Base-by-base conservation (phyloP, 441 rosid species). In the Erodium texanum region DNA sequence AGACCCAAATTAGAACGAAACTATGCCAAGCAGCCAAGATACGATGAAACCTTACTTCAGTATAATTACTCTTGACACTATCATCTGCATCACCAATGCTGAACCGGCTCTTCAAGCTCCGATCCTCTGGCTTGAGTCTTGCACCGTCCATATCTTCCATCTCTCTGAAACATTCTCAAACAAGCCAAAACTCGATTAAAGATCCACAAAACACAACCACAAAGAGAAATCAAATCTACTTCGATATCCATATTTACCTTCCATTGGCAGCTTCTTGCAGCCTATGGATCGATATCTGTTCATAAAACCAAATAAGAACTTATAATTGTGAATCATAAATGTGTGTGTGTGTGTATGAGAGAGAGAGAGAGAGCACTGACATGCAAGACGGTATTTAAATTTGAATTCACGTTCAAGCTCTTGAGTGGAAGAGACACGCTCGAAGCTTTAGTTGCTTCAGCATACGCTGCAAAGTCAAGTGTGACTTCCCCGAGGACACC, bases 271-370 rank as follows among this genome's bases (percentile, higher is more conserved):
- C 81, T 64, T 76, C 84, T 43, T 77, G 81, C 80, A 84, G 73
- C 83, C 78, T 87, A 73, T 86, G 97, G 70, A 94, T 86, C 12
- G 86, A 75, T 62, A 94, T 86, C 97, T 94, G 75, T 74, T 48
- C 65, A 58, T 12, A 56, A 56, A 56, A 56, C 64, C 48, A 74
- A 52, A 70, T 6, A 62, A 9, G 73, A 76, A n/a, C n/a, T n/a
- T n/a, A n/a, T n/a, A n/a, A n/a, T n/a, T n/a, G n/a, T n/a, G n/a
- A n/a, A 63, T 43, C 69, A 73, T 79, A 18, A 85, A 72, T 70
- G 66, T 59, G 70, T 68, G 82, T 41, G 11, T n/a, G n/a, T n/a
- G n/a, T n/a, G n/a, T n/a, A n/a, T n/a, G n/a, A n/a, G n/a, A n/a
- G n/a, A n/a, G 9, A 73, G 70, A 61, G 67, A 62, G 58, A 62